Percentiles rank a stretch among this genome's conserved stretches.
phyloP scores from a whole-genome alignment of 1,139 yeast genomes.

The Yamadazyma taylorii region DNA sequence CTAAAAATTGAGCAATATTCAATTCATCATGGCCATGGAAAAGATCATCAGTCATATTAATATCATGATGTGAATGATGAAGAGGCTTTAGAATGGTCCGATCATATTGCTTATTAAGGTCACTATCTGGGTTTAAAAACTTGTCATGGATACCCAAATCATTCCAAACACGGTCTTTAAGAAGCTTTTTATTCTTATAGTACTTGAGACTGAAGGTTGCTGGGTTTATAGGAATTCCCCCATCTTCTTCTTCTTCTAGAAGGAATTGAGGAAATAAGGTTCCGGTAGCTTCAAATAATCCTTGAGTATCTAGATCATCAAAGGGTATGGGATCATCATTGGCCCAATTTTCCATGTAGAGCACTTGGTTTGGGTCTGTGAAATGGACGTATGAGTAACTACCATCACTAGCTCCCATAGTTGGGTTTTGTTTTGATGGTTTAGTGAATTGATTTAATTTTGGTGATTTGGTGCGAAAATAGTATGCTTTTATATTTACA shows the following conservation, averaged over 20 bases:
- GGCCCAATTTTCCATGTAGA: constrained; percentile 44
- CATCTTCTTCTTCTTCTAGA: constrained; percentile 46
- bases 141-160: constrained; percentile 31
- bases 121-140: constrained; percentile 23
- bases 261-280: constrained; percentile 36
- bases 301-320: constrained; percentile 43
- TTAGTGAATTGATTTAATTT: not conserved
- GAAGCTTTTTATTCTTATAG: constrained; percentile 32
- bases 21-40: constrained; percentile 11
- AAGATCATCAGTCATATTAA: constrained; percentile 3
- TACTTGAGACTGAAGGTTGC: constrained; percentile 41
- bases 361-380: constrained; percentile 40
- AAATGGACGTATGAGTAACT: constrained; percentile 37
- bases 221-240: constrained; percentile 36
- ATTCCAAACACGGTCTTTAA: constrained; percentile 37
- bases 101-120: constrained; percentile 25
- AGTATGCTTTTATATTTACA: not conserved
- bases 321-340: constrained; percentile 41
- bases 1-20: constrained; percentile 34
- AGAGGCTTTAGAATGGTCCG: constrained; percentile 32
- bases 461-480: not conserved
- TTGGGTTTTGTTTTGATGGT: not conserved
- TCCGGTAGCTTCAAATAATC: constrained; percentile 38
- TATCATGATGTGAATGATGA: constrained; percentile 16
- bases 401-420: constrained; percentile 6